Evolutionary conservation across 805 yeast genomes (phyloP), one percentile per base, ranked within the genome.

Genomic region (Yamadazyma tumulicola): DNA sequence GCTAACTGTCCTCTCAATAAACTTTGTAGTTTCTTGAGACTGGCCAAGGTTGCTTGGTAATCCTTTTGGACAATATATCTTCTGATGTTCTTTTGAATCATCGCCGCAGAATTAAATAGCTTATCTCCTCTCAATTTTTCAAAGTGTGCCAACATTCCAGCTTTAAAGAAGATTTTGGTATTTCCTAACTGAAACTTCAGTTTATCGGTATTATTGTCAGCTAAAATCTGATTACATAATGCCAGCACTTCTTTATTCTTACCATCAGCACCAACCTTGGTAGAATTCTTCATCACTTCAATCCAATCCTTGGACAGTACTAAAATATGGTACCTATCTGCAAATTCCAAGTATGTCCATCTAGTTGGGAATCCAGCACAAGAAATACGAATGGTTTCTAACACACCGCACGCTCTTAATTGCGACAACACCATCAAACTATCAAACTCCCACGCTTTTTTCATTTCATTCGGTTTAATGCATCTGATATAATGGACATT

Each of bases 351-450:
- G 55, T 87, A 93, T 2, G 95, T 78, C 88, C 96, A 87, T 55
- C 97, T 74, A 0, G 96, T 83, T 12, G 98, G 98, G 74, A 89
- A 91, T 26, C 98, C 98, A 32, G 96, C 97, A 65, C 97, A 89
- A 1, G 97, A 89, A 31, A 91, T 91, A 52, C 96, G 72, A 54
- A 91, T 91, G 2, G 98, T 93, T 58, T 93, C 98, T 48, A 91
- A 70, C 30, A 91, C 97, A 82, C 98, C 98, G 71, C 98, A 91
- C 5, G 98, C 98, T 57, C 98, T 77, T 43, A 91, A 72, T 61
- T 91, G 98, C 5, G 95, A 82, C 41, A 93, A 71, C 10, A 91
- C 97, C 97, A 91, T 89, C 27, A 88, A 74, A 11, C 95, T 87
- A 53, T 88, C 95, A 61, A 91, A 91, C 57, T 81, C 83, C 97